Percentiles rank a stretch among this genome's conserved stretches.
Evolutionary conservation across 176 grass and related monocot genomes (phyloP).

Genomic region (Lolium perenne): DNA sequence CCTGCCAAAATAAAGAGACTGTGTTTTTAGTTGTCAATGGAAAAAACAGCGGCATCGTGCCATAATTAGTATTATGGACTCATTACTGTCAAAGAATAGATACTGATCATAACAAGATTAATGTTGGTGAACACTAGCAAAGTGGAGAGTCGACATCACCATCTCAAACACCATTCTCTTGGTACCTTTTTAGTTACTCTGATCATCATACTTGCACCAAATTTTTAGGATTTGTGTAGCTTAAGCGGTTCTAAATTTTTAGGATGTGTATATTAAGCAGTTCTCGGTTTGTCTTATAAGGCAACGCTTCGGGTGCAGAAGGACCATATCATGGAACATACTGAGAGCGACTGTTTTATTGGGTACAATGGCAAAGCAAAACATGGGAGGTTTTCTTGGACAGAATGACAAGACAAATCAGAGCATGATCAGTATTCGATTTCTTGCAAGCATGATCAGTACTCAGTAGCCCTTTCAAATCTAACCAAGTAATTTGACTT

Average conservation of each 20-base stretch:
- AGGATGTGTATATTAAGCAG: neutral
- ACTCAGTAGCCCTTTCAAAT: neutral
- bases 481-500: slow-evolving; percentile 1
- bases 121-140: neutral
- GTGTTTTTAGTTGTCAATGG: neutral
- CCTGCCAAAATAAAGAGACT: slow-evolving; percentile 48
- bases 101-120: slow-evolving; percentile 10
- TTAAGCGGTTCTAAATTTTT: neutral
- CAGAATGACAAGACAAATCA: neutral
- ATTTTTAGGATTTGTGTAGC: neutral
- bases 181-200: neutral
- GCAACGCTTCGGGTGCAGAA: neutral
- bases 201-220: slow-evolving; percentile 10
- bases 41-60: neutral
- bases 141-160: neutral
- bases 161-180: neutral
- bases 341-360: neutral
- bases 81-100: neutral
- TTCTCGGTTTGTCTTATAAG: neutral
- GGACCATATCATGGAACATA: neutral
- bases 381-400: neutral
- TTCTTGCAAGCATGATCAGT: neutral
- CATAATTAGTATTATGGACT: slow-evolving; percentile 2
- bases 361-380: slow-evolving; percentile 29
- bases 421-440: neutral